These are phyloP conservation scores for Ramalina intermedia DNA, from an alignment of 495 filamentous ascomycete species.

Conservation along the genomic window DNA sequence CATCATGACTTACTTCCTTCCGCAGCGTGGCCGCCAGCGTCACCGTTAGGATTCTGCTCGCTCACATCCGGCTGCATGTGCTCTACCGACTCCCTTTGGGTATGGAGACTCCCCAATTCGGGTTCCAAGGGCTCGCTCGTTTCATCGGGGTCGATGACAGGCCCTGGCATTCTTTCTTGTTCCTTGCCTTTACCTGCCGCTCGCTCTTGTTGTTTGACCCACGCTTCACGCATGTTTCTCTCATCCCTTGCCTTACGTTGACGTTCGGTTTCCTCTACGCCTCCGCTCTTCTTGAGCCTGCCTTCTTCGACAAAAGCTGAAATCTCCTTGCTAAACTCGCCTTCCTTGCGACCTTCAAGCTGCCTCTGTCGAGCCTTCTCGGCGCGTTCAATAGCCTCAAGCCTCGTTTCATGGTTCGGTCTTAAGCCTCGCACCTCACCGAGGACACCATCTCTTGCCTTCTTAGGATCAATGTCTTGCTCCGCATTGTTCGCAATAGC, in stretches of 20 bases:
- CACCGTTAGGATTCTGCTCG: background rate
- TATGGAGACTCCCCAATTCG: conserved; percentile 14
- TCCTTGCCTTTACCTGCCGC: conserved; percentile 18
- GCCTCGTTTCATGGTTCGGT: conserved; percentile 81
- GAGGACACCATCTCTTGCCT: conserved; percentile 79
- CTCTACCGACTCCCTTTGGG: conserved; percentile 12
- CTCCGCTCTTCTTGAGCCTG: conserved; percentile 87
- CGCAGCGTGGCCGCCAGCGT: background rate
- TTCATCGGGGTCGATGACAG: conserved; percentile 5
- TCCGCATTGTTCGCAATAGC: conserved; percentile 39
- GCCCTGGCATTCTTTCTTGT: conserved; percentile 10
- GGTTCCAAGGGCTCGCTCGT: conserved; percentile 18
- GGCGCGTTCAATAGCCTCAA: conserved; percentile 91
- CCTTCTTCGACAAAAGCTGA: conserved; percentile 80
- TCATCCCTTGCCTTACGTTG: conserved; percentile 78
- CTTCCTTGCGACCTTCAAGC: conserved; percentile 59
- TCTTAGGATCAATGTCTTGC: conserved; percentile 51
- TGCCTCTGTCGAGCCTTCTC: conserved; percentile 82
- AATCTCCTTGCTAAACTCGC: conserved; percentile 80
- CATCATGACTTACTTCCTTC: conserved; percentile 4
- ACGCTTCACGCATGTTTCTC: conserved; percentile 68
- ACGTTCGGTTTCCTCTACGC: conserved; percentile 85
- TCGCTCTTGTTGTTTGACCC: conserved; percentile 49
- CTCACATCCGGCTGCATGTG: conserved; percentile 14
- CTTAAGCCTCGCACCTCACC: conserved; percentile 89